Base-by-base conservation (phyloP, 1,139 yeast genomes). In the Spathaspora sp. region DNA sequence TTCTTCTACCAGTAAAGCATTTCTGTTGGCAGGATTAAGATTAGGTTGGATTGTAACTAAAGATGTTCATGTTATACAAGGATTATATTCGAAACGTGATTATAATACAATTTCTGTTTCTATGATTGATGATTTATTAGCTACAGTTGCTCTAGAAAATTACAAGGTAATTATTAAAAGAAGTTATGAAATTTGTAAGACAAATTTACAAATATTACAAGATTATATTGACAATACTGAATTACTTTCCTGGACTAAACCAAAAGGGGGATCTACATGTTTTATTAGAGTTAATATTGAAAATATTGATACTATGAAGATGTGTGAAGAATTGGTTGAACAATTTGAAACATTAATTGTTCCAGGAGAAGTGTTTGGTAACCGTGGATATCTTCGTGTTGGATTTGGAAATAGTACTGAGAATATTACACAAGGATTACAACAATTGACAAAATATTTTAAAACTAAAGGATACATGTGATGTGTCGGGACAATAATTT, bases 1-100 rank as follows among this genome's bases (percentile, higher is more conserved):
- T 0, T 71, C 80, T 5, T 76, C 82, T 2, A 72, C 74, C 61
- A 78, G 84, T 26, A 80, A 80, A 56, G 81, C 83, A 2, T 80
- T 72, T 54, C 70, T 83, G 0, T 60, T 78, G 46, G 84, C 85
- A 5, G 84, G 84, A 1, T 58, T 80, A 25, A 63, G 85, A 41
- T 47, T 79, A 27, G 84, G 85, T 6, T 80, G 85, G 84, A 60
- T 80, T 10, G 76, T 70, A 2, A 56, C 76, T 7, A 61, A 63
- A 31, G 67, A 74, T 52, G 50, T 51, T 20, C 43, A 46, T 0
- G 54, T 76, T 10, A 47, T 74, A 16, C 51, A 59, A 4, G 70
- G 64, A 38, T 64, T 78, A 25, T 60, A 64, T 42, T 60, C 67
- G 11, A 70, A 75, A 47, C 64, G 85, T 48, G 83, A 80, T 56